A percentile compares a stretch with the other conserved stretches of the same genome.
phyloP scores from a whole-genome alignment of 2,329 filamentous ascomycete genomes.

The Cryphonectria radicalis region DNA sequence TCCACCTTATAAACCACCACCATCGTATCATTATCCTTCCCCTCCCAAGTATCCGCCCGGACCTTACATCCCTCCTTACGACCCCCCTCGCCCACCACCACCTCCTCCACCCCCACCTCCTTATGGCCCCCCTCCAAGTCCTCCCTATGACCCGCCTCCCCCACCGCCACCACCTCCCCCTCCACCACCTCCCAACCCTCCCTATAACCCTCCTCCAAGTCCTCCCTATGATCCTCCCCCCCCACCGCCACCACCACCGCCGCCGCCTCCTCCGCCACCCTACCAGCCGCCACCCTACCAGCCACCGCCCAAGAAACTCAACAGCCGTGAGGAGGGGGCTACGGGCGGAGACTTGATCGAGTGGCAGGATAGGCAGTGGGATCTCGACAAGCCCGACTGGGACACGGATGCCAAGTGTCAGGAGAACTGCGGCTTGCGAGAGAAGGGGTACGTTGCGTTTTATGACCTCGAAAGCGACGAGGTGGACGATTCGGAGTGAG shows the following conservation, averaged over 20 bases:
- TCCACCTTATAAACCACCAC: no score
- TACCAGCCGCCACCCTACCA: not conserved
- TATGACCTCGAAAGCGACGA: not conserved
- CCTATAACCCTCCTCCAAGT: not conserved
- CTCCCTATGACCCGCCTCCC: not conserved
- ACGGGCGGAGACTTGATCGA: not conserved
- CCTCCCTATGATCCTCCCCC: not conserved
- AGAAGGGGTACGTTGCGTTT: slow-evolving; percentile 10
- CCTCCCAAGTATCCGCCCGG: no score
- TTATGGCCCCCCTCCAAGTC: not conserved
- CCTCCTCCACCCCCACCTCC: no score
- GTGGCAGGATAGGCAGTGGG: slow-evolving; percentile 24
- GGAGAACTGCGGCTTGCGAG: slow-evolving; percentile 10
- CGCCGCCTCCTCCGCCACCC: not conserved
- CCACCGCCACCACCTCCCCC: not conserved
- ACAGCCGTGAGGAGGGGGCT: not conserved
- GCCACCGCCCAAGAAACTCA: not conserved
- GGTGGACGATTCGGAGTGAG: not conserved
- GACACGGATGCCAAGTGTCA: slow-evolving; percentile 21
- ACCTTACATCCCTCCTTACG: no score
- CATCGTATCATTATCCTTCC: no score
- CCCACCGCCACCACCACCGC: not conserved
- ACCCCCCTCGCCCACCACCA: no score
- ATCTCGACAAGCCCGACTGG: slow-evolving; percentile 27
- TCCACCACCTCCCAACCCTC: not conserved